These are phyloP conservation scores for Megacollybia platyphylla DNA, from an alignment of 1,284 basidiomycete species.

Conservation along the genomic window DNA sequence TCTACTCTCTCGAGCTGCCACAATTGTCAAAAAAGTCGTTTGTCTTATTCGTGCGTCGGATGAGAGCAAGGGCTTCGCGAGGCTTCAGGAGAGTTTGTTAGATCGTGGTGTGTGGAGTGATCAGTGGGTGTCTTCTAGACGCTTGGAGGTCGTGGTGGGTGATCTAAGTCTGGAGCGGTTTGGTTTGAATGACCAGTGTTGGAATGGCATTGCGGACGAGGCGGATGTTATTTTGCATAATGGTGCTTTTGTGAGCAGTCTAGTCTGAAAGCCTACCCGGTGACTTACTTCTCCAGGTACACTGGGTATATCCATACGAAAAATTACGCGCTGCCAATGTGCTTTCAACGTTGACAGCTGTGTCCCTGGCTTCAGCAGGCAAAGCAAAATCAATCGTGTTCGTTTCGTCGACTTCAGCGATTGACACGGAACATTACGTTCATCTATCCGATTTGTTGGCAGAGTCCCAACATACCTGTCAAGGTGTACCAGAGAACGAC, in stretches of 20 bases:
- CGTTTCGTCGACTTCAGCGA: constrained; percentile 87
- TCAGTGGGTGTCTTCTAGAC: constrained; percentile 60
- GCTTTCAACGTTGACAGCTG: constrained; percentile 72
- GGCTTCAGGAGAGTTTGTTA: constrained; percentile 67
- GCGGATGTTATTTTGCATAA: constrained; percentile 89
- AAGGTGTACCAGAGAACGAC: constrained; percentile 81
- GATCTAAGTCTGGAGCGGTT: constrained; percentile 74
- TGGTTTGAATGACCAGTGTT: constrained; percentile 58
- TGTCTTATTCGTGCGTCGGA: constrained; percentile 79
- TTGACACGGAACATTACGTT: constrained; percentile 89
- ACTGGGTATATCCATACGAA: constrained; percentile 99
- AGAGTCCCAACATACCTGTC: constrained; percentile 25
- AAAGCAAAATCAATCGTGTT: constrained; percentile 84
- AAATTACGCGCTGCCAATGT: constrained; percentile 90
- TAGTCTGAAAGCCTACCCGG: background rate
- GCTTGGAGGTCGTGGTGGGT: constrained; percentile 80
- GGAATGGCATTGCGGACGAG: constrained; percentile 62
- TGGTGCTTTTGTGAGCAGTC: constrained; percentile 73
- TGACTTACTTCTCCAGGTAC: constrained; percentile 46
- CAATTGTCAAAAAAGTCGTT: constrained; percentile 75
- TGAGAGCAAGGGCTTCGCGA: constrained; percentile 49
- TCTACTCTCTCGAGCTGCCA: constrained; percentile 42
- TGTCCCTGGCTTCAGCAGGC: constrained; percentile 66
- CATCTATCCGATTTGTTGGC: constrained; percentile 68
- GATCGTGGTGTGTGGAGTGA: constrained; percentile 92